Evolutionary conservation across 2,329 filamentous ascomycete genomes (phyloP).

Genomic region (Hymenoscyphus fructigenus): DNA sequence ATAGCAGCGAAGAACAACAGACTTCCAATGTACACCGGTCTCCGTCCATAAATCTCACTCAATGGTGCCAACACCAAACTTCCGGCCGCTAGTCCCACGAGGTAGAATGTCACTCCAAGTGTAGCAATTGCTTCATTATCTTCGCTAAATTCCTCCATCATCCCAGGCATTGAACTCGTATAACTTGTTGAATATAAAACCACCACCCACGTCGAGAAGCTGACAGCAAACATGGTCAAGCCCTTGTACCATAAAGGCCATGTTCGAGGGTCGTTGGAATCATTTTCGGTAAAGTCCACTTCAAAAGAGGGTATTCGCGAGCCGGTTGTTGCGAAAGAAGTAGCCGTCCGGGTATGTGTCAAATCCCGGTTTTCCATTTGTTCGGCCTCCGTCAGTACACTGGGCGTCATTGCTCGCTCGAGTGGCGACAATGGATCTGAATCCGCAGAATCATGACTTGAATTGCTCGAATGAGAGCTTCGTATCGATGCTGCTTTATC

Average conservation of each 20-base stretch:
- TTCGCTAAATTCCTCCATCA: conserved; percentile 65
- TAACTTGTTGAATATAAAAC: conserved; percentile 79
- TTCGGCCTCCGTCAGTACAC: conserved; percentile 43
- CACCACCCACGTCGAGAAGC: conserved; percentile 41
- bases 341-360: conserved; percentile 41
- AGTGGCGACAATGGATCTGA: conserved; percentile 38
- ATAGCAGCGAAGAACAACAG: conserved; percentile 65
- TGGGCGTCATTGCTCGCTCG: conserved; percentile 41
- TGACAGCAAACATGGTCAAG: conserved; percentile 38
- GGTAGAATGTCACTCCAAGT: conserved; percentile 75
- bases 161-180: conserved; percentile 67
- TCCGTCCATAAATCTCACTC: conserved; percentile 67
- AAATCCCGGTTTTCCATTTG: conserved; percentile 38
- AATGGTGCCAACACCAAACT: conserved; percentile 73
- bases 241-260: conserved; percentile 57
- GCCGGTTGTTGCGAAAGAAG: conserved; percentile 45
- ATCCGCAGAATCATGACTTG: conserved; percentile 27
- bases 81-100: conserved; percentile 71
- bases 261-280: conserved; percentile 64
- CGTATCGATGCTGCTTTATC: conserved; percentile 15
- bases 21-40: conserved; percentile 67
- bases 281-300: conserved; percentile 66
- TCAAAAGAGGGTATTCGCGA: conserved; percentile 62
- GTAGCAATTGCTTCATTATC: conserved; percentile 61
- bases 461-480: conserved; percentile 19